A percentile compares a stretch with the other conserved stretches of the same genome.
Conservation (phyloP, 345 rosid genomes). For the Linum usitatissimum region DNA sequence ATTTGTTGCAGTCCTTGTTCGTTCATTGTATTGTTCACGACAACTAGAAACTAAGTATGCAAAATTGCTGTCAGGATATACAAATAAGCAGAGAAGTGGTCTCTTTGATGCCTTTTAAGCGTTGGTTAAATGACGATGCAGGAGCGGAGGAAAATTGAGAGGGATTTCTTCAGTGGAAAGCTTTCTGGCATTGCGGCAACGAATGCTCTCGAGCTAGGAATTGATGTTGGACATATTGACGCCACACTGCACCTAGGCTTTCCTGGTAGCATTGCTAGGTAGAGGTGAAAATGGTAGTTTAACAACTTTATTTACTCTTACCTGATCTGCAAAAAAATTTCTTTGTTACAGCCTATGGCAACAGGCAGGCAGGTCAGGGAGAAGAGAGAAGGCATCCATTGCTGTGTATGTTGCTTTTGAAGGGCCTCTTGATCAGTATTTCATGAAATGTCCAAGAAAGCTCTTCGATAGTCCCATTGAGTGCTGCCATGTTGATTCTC, state of each 20-base stretch:
- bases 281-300: slow-evolving; percentile 12
- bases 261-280: slow-evolving; percentile 97
- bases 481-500: slow-evolving; percentile 78
- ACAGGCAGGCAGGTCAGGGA: slow-evolving; percentile 95
- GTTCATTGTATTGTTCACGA: background rate
- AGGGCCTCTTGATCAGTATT: slow-evolving; percentile 85
- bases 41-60: background rate
- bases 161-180: slow-evolving; percentile 70
- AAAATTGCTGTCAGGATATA: background rate
- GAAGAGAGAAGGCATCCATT: slow-evolving; percentile 78
- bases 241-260: slow-evolving; percentile 93
- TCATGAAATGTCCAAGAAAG: slow-evolving; percentile 74
- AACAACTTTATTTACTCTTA: slow-evolving; percentile 9
- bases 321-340: slow-evolving; percentile 11
- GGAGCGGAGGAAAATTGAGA: slow-evolving; percentile 85
- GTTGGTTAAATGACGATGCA: slow-evolving; percentile 21
- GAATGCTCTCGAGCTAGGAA: slow-evolving; percentile 93
- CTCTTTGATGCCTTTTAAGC: background rate
- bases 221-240: slow-evolving; percentile 93
- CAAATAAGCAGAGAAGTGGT: background rate
- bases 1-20: background rate
- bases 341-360: slow-evolving; percentile 70
- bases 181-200: slow-evolving; percentile 91
- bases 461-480: slow-evolving; percentile 74
- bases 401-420: slow-evolving; percentile 81